Evolutionary conservation across 257 asterid species (phyloP), one percentile per base, ranked within the genome.

Genomic region (Solanum stenotomum): DNA sequence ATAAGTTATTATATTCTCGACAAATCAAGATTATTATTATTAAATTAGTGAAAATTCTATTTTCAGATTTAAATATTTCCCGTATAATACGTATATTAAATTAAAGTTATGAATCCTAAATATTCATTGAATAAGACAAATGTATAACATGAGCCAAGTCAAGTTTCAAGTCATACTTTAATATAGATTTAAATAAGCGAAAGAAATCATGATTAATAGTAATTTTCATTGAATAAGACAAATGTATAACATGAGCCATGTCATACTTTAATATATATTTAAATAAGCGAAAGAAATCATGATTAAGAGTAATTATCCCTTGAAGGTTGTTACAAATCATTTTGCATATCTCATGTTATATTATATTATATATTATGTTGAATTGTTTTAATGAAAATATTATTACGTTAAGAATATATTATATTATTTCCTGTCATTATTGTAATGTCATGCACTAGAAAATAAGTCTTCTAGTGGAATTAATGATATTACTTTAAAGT

Each of bases 21-120:
- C 1, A 49, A 16, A 25, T 63, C 7, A 63, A 63, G 1, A 63
- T 4, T 63, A 23, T 9, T 63, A 65, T 5, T n/a, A 63, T 63
- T 4, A 12, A 0, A 63, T 63, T 3, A 2, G 3, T n/a, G 1
- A n/a, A 23, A 63, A n/a, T 63, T 63, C 6, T 23, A n/a, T 4
- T 2, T 23, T 0, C 5, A 9, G 2, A 22, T 0, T 49, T 49
- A 15, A 49, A 49, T 49, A 2, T 40, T 40, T 40, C 4, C 46
- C 12, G 14, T 42, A 0, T 42, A 42, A 42, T 42, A 42, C 5
- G 46, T 10, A 42, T 42, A 42, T 42, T 42, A 42, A 42, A 5
- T 16, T 52, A 52, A 61, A 61, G 13, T 61, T 61, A 61, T 0
- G 27, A 8, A 61, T 9, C 2, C 1, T 61, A 61, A 8, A 3